Evolutionary conservation across 2,329 filamentous ascomycete species (phyloP), one percentile per base, ranked within the genome.

Genomic region (Thielaviopsis punctulata): DNA sequence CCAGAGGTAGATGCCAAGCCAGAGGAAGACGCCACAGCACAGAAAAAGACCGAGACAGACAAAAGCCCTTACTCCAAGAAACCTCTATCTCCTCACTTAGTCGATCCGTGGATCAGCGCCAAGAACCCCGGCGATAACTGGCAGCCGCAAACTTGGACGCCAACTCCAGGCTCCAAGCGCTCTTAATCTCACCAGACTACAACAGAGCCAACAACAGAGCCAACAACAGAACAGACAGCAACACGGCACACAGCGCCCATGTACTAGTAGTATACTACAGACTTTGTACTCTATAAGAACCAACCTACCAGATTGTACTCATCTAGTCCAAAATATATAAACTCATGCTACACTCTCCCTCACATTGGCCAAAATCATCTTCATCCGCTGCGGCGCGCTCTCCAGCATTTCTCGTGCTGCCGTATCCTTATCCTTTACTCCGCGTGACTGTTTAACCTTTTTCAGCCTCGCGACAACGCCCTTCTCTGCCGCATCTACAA

Each of bases 141-240:
- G 79, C 78, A 84, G 63, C 82, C 82, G 0, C 62, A 75, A 47
- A 66, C 77, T 2, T 86, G 82, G 82, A 67, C 63, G 4, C 77
- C 77, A 15, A 36, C 30, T 3, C 63, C 64, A 2, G 58, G 68
- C n/a, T 51, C 57, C 10, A 69, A 62, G 58, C 66, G 63, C 55
- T 57, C 55, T 43, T 54, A 53, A 22, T 45, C 6, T n/a, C n/a
- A n/a, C n/a, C n/a, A n/a, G n/a, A n/a, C n/a, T n/a, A n/a, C n/a
- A n/a, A n/a, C n/a, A n/a, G 10, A 22, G 19, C 21, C 23, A 21
- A 9, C 7, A 39, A 15, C 13, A 25, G n/a, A 49, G 13, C 30
- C 10, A 15, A 15, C 30, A 9, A 15, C 13, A 6, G 13, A 36
- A 9, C 30, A 36, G 13, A 36, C 30, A n/a, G n/a, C 13, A n/a